phyloP scores from a whole-genome alignment of 768 basidiomycete genomes.

The Agrocybe praecox region DNA sequence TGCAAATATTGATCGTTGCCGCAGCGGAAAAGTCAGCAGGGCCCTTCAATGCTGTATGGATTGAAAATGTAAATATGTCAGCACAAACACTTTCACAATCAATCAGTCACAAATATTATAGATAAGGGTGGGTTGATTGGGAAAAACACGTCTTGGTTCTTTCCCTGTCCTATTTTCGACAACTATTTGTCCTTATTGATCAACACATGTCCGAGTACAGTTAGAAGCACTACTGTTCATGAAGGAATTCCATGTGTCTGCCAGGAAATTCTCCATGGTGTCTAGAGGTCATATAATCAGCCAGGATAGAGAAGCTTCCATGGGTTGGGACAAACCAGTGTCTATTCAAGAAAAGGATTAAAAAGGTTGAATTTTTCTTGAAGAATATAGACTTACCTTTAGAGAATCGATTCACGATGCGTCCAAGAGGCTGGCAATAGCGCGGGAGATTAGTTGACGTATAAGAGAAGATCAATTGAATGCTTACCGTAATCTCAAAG shows the following conservation, averaged over 20 bases:
- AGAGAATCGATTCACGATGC: constrained; percentile 88
- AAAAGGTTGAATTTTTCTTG: neutral
- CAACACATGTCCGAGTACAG: no score
- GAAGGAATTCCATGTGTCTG: constrained; percentile 73
- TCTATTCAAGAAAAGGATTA: constrained; percentile 35
- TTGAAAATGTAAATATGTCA: no score
- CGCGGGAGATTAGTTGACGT: constrained; percentile 11
- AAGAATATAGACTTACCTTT: constrained; percentile 49
- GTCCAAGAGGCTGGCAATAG: constrained; percentile 68
- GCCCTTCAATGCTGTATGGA: no score
- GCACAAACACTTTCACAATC: no score
- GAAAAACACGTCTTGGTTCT: no score
- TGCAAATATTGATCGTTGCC: no score
- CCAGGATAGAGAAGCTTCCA: no score
- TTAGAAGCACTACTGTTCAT: constrained; percentile 57
- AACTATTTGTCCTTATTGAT: no score
- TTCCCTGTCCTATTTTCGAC: no score
- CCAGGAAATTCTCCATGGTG: constrained; percentile 73
- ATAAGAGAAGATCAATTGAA: neutral
- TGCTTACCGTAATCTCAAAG: constrained; percentile 77
- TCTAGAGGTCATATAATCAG: constrained; percentile 31
- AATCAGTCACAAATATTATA: no score
- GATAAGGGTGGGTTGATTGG: no score
- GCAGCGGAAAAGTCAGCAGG: no score
- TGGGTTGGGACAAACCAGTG: constrained; percentile 27